These are phyloP conservation scores for Chaetomium olivaceum DNA, from an alignment of 2,329 filamentous ascomycete species.

Conservation along the genomic window DNA sequence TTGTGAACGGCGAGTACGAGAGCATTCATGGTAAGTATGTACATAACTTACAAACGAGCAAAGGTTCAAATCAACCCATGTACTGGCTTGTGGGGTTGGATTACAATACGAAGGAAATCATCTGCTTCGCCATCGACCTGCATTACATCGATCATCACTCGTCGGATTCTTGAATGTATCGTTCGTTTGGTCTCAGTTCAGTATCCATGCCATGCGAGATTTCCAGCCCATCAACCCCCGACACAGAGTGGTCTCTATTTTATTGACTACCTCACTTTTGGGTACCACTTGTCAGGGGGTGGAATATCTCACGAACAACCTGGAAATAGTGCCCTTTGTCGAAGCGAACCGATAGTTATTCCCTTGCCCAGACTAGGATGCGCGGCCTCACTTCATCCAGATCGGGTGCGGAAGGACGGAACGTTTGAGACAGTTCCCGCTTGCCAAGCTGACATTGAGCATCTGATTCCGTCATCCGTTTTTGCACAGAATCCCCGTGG, in stretches of 20 bases:
- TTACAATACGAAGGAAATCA: not conserved
- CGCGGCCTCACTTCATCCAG: conserved; percentile 19
- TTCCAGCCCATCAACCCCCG: not conserved
- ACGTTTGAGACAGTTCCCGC: conserved; percentile 26
- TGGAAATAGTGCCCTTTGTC: not conserved
- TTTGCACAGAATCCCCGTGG: conserved; percentile 8
- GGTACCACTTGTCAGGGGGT: not conserved
- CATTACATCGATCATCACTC: not conserved
- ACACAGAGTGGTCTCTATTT: not conserved
- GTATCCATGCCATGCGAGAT: not conserved
- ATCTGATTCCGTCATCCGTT: conserved; percentile 24
- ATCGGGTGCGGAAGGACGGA: conserved; percentile 19
- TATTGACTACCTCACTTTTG: not conserved
- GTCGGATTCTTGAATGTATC: not conserved
- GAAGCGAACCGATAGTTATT: conserved; percentile 11
- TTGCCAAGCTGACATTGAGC: conserved; percentile 26
- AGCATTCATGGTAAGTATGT: not conserved
- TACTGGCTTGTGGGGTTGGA: not conserved
- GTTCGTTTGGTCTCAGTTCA: not conserved
- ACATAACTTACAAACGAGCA: not conserved
- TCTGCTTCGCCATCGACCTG: not conserved
- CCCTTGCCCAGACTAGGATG: too few relatives aligned
- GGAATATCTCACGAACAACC: too few relatives aligned
- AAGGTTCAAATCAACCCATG: not conserved
- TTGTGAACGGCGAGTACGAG: not conserved